Conservation (phyloP, 345 rosid genomes). For the Draba incana region DNA sequence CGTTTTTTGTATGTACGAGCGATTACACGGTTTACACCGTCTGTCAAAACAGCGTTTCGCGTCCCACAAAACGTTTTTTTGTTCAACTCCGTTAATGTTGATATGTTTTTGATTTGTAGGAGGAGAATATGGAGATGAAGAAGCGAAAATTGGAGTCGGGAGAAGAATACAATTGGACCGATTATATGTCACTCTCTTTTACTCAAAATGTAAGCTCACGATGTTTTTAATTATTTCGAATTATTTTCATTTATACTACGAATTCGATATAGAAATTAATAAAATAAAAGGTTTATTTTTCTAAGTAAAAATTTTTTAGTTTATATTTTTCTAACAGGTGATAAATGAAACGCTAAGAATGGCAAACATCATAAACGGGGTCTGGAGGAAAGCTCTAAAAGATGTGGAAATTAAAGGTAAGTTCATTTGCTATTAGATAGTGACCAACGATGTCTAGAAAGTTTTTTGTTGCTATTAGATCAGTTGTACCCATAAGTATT, state of each 20-base stretch:
- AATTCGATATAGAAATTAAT: too few relatives aligned
- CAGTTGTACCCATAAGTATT: too few relatives aligned
- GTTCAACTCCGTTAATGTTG: not conserved
- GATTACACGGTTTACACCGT: slow-evolving; percentile 26
- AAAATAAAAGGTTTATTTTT: not conserved
- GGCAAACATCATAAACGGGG: slow-evolving; percentile 88
- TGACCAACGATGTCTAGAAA: too few relatives aligned
- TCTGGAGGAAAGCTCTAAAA: slow-evolving; percentile 90
- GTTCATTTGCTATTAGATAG: not conserved
- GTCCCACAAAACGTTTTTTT: slow-evolving; percentile 29
- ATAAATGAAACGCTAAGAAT: slow-evolving; percentile 88
- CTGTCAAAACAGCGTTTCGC: slow-evolving; percentile 31
- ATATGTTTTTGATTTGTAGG: slow-evolving; percentile 44
- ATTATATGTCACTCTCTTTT: slow-evolving; percentile 81
- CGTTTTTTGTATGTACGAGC: slow-evolving; percentile 41
- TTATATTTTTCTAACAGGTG: slow-evolving; percentile 51
- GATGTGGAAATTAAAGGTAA: slow-evolving; percentile 87
- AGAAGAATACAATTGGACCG: slow-evolving; percentile 68
- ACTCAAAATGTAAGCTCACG: slow-evolving; percentile 77
- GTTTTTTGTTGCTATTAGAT: too few relatives aligned
- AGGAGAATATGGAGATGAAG: slow-evolving; percentile 87
- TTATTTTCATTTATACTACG: not conserved
- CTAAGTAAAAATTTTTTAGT: too few relatives aligned
- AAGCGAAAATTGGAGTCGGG: slow-evolving; percentile 52
- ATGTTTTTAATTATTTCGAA: not conserved